These are phyloP conservation scores for Sphaerulina vaccinii DNA, from an alignment of 2,329 filamentous ascomycete genomes.

Conservation along the genomic window DNA sequence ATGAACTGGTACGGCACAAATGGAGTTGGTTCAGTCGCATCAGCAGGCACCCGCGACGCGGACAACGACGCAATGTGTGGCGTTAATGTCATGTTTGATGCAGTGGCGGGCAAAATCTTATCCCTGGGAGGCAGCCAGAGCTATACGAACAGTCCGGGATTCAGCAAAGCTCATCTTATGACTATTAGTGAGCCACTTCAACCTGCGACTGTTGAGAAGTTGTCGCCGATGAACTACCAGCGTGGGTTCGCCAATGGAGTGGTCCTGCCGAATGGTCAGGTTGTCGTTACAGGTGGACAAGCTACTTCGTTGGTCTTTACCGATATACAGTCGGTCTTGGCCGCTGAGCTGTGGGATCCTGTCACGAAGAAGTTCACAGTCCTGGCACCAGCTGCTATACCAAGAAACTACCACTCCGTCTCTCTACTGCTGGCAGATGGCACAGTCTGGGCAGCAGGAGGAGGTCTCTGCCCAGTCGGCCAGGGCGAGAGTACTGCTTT, in stretches of 20 bases:
- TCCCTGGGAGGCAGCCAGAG: conserved; percentile 50
- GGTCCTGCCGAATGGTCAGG: conserved; percentile 37
- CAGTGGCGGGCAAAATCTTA: conserved; percentile 59
- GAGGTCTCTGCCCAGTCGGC: conserved; percentile 51
- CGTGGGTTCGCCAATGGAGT: conserved; percentile 31
- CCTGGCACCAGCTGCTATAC: conserved; percentile 33
- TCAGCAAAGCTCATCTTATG: conserved; percentile 50
- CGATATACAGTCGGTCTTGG: conserved; percentile 21
- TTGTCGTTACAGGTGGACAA: conserved; percentile 37
- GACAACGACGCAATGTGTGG: conserved; percentile 56
- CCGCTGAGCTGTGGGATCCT: conserved; percentile 24
- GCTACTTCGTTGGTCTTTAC: conserved; percentile 21
- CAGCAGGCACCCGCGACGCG: conserved; percentile 47
- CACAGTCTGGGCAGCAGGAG: conserved; percentile 52
- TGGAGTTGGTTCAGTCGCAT: conserved; percentile 42
- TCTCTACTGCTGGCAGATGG: conserved; percentile 53
- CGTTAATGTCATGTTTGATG: conserved; percentile 58
- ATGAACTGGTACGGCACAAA: conserved; percentile 59
- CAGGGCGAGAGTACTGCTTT: neutral
- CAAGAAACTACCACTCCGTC: conserved; percentile 52
- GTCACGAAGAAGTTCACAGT: conserved; percentile 15
- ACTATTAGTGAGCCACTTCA: conserved; percentile 41
- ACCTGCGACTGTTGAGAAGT: neutral
- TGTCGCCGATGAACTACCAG: conserved; percentile 30
- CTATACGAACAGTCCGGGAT: conserved; percentile 47